Conservation (phyloP, 164 flowering plant species). For the Dillenia suffruticosa region DNA sequence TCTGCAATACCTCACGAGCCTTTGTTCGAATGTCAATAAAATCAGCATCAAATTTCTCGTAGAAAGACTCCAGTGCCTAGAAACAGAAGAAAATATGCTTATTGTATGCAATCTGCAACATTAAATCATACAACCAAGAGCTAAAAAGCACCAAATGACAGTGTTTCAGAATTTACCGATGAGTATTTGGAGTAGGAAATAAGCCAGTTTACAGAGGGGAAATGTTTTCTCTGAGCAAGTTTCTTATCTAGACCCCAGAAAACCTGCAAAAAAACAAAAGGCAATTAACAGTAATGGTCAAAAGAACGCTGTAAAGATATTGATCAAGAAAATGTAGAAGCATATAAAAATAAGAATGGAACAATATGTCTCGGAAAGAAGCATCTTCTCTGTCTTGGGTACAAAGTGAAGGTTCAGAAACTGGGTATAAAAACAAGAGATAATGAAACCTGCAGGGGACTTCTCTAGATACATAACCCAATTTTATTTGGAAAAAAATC, state of each 20-base stretch:
- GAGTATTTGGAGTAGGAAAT: constrained; percentile 97
- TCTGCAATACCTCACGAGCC: constrained; percentile 96
- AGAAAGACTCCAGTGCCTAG: constrained; percentile 92
- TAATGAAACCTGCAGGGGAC: too few species aligned
- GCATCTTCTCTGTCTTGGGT: too few species aligned
- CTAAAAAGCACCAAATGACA: background rate
- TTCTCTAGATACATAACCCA: too few species aligned
- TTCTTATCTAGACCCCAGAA: constrained; percentile 99
- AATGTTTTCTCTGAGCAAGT: constrained; percentile 99
- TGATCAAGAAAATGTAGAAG: too few species aligned
- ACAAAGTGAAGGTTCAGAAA: too few species aligned
- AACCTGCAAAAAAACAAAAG: constrained; percentile 47
- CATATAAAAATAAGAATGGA: too few species aligned
- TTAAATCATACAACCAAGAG: background rate
- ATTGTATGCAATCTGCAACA: constrained; percentile 3
- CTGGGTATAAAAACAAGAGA: too few species aligned
- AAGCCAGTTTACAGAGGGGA: constrained; percentile 99
- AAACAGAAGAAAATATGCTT: constrained; percentile 9
- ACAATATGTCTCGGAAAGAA: too few species aligned
- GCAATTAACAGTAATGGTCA: too few species aligned
- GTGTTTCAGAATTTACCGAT: constrained; percentile 38
- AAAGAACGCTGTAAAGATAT: too few species aligned
- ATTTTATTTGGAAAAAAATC: too few species aligned
- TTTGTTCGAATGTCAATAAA: constrained; percentile 94
- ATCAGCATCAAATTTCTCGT: constrained; percentile 90